phyloP scores from a whole-genome alignment of 2,329 filamentous ascomycete species.

The Plectosphaerella plurivora region DNA sequence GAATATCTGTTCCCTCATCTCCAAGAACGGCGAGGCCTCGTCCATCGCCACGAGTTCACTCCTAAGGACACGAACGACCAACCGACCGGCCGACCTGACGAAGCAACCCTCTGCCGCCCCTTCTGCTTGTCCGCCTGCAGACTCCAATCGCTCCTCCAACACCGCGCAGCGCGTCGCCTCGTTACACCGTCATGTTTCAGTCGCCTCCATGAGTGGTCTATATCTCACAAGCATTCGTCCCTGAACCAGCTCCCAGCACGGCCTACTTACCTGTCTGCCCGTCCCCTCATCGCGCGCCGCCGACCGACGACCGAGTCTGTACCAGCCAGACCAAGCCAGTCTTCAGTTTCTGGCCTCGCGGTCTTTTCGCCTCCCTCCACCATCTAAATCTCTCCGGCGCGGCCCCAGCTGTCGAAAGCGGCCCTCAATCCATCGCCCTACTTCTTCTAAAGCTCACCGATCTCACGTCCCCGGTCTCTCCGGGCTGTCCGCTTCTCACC shows the following conservation, averaged over 20 bases:
- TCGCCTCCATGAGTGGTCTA: slow-evolving; percentile 13
- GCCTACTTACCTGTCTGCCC: background rate
- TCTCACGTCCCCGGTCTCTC: background rate
- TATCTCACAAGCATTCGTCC: slow-evolving; percentile 1
- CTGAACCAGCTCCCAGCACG: background rate
- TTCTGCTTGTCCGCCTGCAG: background rate
- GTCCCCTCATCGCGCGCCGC: background rate
- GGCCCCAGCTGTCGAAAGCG: background rate
- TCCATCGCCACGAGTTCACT: background rate
- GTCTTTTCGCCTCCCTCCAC: too few relatives aligned
- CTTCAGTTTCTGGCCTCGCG: too few relatives aligned
- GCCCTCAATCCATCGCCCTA: background rate
- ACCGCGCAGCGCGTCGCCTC: slow-evolving; percentile 1
- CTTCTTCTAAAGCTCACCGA: background rate
- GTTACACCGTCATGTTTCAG: slow-evolving; percentile 33
- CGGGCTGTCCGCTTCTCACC: background rate
- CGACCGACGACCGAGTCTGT: background rate
- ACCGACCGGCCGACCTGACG: too few relatives aligned
- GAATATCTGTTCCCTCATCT: background rate
- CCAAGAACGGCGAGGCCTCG: too few relatives aligned
- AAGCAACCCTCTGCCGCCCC: background rate
- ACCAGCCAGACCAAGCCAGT: too few relatives aligned
- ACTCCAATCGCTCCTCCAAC: too few relatives aligned
- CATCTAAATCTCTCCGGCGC: background rate
- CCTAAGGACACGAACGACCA: background rate